phyloP scores from a whole-genome alignment of 306 rosid genomes.

The Dryas octopetala region DNA sequence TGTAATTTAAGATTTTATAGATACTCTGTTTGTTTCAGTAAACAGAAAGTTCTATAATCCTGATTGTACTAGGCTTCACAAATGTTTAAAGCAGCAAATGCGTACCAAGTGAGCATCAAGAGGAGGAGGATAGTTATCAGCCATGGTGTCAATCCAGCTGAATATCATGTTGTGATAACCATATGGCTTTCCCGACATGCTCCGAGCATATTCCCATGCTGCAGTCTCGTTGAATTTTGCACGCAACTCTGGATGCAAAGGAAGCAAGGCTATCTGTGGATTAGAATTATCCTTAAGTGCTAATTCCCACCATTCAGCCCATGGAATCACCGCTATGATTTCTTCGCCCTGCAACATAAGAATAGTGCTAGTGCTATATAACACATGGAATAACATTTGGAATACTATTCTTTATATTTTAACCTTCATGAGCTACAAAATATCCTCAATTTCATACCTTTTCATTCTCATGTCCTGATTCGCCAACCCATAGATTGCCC shows the following conservation, averaged over 20 bases:
- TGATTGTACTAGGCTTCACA: background rate
- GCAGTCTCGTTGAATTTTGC: constrained; percentile 78
- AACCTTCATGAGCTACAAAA: constrained; percentile 1
- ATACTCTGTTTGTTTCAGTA: background rate
- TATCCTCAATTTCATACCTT: constrained; percentile 51
- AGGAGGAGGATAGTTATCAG: constrained; percentile 99
- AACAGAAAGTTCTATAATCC: constrained; percentile 16
- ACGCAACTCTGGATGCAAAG: constrained; percentile 79
- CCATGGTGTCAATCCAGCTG: constrained; percentile 97
- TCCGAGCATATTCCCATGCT: constrained; percentile 92
- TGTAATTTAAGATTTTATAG: too few species aligned
- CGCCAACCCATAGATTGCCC: constrained; percentile 97
- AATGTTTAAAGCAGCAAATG: constrained; percentile 11
- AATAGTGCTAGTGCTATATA: background rate
- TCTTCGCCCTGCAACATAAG: constrained; percentile 76
- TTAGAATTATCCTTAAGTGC: constrained; percentile 84
- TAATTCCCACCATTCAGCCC: constrained; percentile 96
- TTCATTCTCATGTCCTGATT: constrained; percentile 98
- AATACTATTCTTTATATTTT: background rate
- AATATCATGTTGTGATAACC: constrained; percentile 99
- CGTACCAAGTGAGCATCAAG: constrained; percentile 99
- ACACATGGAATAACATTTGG: background rate
- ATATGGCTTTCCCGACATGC: constrained; percentile 97
- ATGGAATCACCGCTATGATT: constrained; percentile 81
- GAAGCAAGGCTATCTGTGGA: constrained; percentile 94